Conservation (phyloP, 371 early-diverging fungal species). For the Zychaea mexicana region DNA sequence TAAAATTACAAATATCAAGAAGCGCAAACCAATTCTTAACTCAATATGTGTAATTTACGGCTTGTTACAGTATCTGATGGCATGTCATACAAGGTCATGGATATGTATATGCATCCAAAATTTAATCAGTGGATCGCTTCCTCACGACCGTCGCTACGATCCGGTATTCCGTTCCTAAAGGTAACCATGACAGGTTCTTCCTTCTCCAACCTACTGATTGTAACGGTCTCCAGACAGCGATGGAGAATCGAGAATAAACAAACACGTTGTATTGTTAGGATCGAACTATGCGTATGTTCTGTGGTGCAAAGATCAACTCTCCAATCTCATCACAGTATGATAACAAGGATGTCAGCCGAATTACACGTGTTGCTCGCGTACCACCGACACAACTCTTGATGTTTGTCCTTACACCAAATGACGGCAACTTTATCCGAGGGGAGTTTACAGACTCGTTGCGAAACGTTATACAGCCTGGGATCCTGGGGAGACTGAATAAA, state of each 20-base stretch:
- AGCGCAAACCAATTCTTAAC: constrained; percentile 19
- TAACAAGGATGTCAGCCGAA: constrained; percentile 10
- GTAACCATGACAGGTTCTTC: too few species aligned
- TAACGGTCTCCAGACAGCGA: too few species aligned
- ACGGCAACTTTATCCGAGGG: constrained; percentile 26
- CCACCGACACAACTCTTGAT: constrained; percentile 36
- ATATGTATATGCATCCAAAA: constrained; percentile 22
- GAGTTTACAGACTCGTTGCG: constrained; percentile 26
- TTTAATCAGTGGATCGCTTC: constrained; percentile 16
- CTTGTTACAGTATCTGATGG: constrained; percentile 15
- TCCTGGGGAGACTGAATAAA: background rate
- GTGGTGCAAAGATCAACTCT: constrained; percentile 23
- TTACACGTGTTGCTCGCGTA: constrained; percentile 23
- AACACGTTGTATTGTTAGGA: constrained; percentile 1
- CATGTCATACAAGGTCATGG: constrained; percentile 6
- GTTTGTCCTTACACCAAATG: constrained; percentile 28
- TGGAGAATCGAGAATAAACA: background rate
- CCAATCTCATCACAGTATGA: constrained; percentile 15
- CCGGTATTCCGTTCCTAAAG: constrained; percentile 11
- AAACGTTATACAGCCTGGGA: background rate
- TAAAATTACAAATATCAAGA: background rate
- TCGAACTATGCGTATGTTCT: constrained; percentile 28
- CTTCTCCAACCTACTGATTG: too few species aligned
- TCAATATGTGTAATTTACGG: background rate
- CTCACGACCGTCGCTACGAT: constrained; percentile 4